These are phyloP conservation scores for Purpureocillium takamizusanense DNA, from an alignment of 2,329 filamentous ascomycete genomes.

Conservation along the genomic window DNA sequence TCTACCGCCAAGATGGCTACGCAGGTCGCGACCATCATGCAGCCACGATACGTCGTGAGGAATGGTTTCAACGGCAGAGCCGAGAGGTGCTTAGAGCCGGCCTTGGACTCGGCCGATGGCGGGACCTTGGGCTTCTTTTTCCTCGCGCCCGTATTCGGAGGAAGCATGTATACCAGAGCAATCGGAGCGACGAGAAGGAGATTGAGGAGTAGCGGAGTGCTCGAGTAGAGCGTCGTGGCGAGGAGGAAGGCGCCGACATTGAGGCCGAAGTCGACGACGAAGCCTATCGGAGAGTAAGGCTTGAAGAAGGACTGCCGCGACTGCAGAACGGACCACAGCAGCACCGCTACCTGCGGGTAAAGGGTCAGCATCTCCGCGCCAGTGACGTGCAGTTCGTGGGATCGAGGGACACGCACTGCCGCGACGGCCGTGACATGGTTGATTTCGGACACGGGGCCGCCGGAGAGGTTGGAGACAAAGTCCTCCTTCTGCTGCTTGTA, in stretches of 20 bases:
- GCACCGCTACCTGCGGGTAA: slow-evolving; percentile 56
- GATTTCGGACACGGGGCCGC: slow-evolving; percentile 77
- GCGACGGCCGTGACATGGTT: slow-evolving; percentile 78
- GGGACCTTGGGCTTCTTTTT: slow-evolving; percentile 41
- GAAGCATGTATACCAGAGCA: slow-evolving; percentile 48
- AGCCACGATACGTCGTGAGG: slow-evolving; percentile 81
- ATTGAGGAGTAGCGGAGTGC: slow-evolving; percentile 63
- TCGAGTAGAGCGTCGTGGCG: slow-evolving; percentile 77
- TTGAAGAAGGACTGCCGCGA: slow-evolving; percentile 76
- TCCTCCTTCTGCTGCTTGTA: slow-evolving; percentile 93
- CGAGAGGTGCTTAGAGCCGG: slow-evolving; percentile 14
- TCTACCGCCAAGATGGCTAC: slow-evolving; percentile 94
- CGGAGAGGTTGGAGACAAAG: slow-evolving; percentile 85
- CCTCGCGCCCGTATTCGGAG: slow-evolving; percentile 23
- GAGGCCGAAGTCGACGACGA: slow-evolving; percentile 75
- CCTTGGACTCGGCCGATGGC: slow-evolving; percentile 29
- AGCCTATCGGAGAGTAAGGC: slow-evolving; percentile 58
- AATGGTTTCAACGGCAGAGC: slow-evolving; percentile 79
- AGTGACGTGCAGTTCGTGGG: neutral
- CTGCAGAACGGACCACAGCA: slow-evolving; percentile 87
- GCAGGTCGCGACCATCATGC: slow-evolving; percentile 86
- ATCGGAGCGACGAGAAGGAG: slow-evolving; percentile 66
- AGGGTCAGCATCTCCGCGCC: neutral
- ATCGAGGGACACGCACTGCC: slow-evolving; percentile 47
- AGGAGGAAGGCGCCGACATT: slow-evolving; percentile 77